Evolutionary conservation across 805 yeast species (phyloP).

Genomic region (Candida khao-thaluensis): DNA sequence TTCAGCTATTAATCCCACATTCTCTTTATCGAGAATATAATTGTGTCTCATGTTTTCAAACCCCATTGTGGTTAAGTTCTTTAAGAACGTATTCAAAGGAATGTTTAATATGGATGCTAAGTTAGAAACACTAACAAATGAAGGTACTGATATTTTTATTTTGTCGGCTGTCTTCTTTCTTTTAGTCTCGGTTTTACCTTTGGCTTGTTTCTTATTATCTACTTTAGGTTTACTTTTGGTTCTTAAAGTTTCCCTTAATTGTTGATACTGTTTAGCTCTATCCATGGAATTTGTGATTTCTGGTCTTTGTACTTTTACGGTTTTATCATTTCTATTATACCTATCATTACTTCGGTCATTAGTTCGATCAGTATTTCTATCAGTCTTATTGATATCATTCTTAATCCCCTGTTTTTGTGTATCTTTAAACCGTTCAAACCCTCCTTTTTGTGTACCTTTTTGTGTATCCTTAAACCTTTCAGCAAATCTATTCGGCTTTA

Average conservation of each 20-base stretch:
- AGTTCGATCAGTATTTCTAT: too few relatives aligned
- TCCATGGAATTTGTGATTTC: background rate
- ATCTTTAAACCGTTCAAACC: too few relatives aligned
- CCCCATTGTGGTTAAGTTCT: slow-evolving; percentile 64
- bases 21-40: slow-evolving; percentile 81
- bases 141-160: slow-evolving; percentile 56
- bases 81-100: slow-evolving; percentile 58
- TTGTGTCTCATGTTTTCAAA: slow-evolving; percentile 70
- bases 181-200: background rate
- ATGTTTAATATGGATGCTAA: slow-evolving; percentile 70
- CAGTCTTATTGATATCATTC: too few relatives aligned
- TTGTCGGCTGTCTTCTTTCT: slow-evolving; percentile 10
- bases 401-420: too few relatives aligned
- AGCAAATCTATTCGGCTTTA: slow-evolving; percentile 35
- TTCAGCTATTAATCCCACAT: slow-evolving; percentile 82
- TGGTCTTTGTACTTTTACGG: too few relatives aligned
- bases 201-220: background rate
- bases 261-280: slow-evolving; percentile 7
- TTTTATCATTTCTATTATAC: too few relatives aligned
- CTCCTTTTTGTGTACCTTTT: too few relatives aligned
- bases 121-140: slow-evolving; percentile 75
- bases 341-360: too few relatives aligned
- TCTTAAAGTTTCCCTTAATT: slow-evolving; percentile 14
- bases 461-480: too few relatives aligned
- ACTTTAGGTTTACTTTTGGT: background rate